Base-by-base conservation (phyloP, 78 protist genomes). In the Cavenderia fasciculata region DNA sequence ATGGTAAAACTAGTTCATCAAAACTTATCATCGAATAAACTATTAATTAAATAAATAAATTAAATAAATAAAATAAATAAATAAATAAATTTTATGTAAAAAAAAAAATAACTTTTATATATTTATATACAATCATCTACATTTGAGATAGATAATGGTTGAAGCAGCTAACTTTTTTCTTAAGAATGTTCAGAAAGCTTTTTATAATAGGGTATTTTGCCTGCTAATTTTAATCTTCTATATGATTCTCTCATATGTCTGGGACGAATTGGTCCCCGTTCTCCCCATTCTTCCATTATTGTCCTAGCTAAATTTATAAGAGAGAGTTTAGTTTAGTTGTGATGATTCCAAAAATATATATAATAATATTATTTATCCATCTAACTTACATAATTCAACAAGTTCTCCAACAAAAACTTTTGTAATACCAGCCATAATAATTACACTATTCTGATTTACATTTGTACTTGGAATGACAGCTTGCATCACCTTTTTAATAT, bases 331-430 rank as follows among this genome's bases (percentile, higher is more conserved):
- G 18, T 14, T 31, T 61, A 61, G 5, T 61, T 3, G 8, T 34
- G 4, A 31, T 27, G 10, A 61, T 34, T 16, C 31, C 6, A 31
- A 31, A 14, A 12, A 7, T 34, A 61, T 34, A 4, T n/a, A 18
- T 61, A 10, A 61, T 16, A 31, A 18, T 27, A 31, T 12, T 61
- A 27, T 61, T 7, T 4, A 61, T 61, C 4, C 5, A 52, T 52
- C 10, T 12, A 21, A 4, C 2, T 34, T 61, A 61, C 69, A 38
- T 6, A 52, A 25, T 41, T 79, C 88, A 16, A 79, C 88, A 2
- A 79, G 36, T 66, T 79, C 88, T 52, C 88, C 88, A 10, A 79
- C 88, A 43, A 79, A 79, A 10, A 79, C 88, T 41, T 79, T 79
- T 12, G 88, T 46, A 19, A 79, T 79, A 79, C 88, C 88, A 21